phyloP scores from a whole-genome alignment of 495 filamentous ascomycete genomes.

The Aspergillus avenaceus region DNA sequence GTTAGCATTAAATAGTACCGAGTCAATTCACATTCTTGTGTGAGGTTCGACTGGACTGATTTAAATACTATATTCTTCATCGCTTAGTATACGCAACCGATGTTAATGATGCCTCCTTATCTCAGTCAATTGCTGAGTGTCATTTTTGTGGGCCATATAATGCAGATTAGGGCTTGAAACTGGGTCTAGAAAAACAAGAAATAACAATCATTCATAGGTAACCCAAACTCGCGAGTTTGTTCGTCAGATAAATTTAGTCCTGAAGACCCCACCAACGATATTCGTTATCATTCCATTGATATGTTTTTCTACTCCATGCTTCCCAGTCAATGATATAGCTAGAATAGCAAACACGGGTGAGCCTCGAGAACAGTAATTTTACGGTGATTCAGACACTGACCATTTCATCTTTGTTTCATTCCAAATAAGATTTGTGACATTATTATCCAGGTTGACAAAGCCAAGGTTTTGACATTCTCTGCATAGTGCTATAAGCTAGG shows the following conservation, averaged over 20 bases:
- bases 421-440: conserved; percentile 4
- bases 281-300: too few relatives aligned
- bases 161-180: background rate
- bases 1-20: too few relatives aligned
- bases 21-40: too few relatives aligned
- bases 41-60: too few relatives aligned
- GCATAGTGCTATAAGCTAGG: background rate
- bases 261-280: background rate
- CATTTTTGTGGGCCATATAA: conserved; percentile 47
- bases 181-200: too few relatives aligned
- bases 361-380: background rate
- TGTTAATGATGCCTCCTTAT: background rate
- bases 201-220: too few relatives aligned
- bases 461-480: background rate
- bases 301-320: too few relatives aligned
- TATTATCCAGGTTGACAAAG: conserved; percentile 1
- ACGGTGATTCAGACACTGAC: background rate
- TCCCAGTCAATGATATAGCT: conserved; percentile 5
- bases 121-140: conserved; percentile 26
- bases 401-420: conserved; percentile 5
- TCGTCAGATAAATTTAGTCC: too few relatives aligned
- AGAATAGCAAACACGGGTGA: conserved; percentile 2
- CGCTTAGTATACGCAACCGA: background rate
- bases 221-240: too few relatives aligned
- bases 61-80: background rate